phyloP scores from a whole-genome alignment of 352 stramenopile genomes.

The Phytophthora cryptogea region DNA sequence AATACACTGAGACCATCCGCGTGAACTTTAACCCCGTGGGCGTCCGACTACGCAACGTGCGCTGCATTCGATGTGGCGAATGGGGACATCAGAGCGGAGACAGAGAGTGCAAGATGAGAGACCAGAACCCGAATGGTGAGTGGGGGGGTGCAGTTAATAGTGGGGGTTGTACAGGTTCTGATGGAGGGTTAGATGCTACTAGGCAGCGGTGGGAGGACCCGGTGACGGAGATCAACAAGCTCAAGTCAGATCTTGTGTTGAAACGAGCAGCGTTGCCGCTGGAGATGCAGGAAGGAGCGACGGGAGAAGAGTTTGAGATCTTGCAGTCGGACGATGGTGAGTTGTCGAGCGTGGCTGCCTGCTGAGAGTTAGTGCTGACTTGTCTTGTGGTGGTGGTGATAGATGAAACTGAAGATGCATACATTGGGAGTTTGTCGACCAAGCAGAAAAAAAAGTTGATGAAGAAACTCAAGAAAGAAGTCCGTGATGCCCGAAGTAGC shows the following conservation, averaged over 20 bases:
- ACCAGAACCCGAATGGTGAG: slow-evolving; percentile 76
- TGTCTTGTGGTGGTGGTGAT: slow-evolving; percentile 13
- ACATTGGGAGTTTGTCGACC: slow-evolving; percentile 56
- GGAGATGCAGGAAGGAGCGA: slow-evolving; percentile 57
- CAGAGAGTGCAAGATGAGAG: slow-evolving; percentile 72
- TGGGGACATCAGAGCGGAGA: slow-evolving; percentile 89
- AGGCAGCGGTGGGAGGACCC: slow-evolving; percentile 76
- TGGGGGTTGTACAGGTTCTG: slow-evolving; percentile 1
- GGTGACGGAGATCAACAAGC: slow-evolving; percentile 67
- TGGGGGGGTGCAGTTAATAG: background rate
- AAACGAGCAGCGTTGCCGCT: slow-evolving; percentile 58
- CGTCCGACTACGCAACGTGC: slow-evolving; percentile 81
- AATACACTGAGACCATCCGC: slow-evolving; percentile 78
- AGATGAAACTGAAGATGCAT: slow-evolving; percentile 50
- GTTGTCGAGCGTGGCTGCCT: background rate
- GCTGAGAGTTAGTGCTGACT: background rate
- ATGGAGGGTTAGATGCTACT: slow-evolving; percentile 51
- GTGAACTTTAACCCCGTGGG: slow-evolving; percentile 91
- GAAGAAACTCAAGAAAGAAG: slow-evolving; percentile 59
- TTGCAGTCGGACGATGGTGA: slow-evolving; percentile 65
- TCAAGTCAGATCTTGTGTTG: slow-evolving; percentile 60
- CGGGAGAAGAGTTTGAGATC: slow-evolving; percentile 60
- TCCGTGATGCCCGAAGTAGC: slow-evolving; percentile 1
- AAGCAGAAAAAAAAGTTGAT: slow-evolving; percentile 70
- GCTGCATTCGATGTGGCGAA: slow-evolving; percentile 78